phyloP scores from a whole-genome alignment of 2,329 filamentous ascomycete species.

The Aspergillus viridinutans region DNA sequence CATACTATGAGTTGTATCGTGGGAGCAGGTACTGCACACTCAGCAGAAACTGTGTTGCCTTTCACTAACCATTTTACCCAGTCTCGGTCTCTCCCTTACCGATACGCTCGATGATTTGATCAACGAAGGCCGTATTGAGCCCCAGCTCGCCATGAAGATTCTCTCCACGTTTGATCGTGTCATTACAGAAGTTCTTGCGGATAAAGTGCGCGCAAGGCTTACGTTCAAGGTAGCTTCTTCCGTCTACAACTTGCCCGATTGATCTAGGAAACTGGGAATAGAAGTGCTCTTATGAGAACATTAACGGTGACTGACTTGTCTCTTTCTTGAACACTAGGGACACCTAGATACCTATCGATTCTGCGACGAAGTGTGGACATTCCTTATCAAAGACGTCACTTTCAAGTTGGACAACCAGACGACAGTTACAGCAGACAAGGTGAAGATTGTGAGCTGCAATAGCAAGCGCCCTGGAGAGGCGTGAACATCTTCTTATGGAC shows the following conservation, averaged over 20 bases:
- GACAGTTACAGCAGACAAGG: constrained; percentile 76
- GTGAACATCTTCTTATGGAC: constrained; percentile 10
- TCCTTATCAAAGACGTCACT: constrained; percentile 96
- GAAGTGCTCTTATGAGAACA: neutral
- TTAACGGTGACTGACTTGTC: constrained; percentile 12
- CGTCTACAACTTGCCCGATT: neutral
- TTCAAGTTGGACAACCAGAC: constrained; percentile 91
- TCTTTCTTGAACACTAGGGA: constrained; percentile 54
- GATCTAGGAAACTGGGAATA: neutral
- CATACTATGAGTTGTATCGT: constrained; percentile 93
- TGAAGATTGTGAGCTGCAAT: constrained; percentile 98
- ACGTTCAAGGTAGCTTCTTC: constrained; percentile 74
- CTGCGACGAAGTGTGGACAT: constrained; percentile 99
- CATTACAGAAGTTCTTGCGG: constrained; percentile 84
- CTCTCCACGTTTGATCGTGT: constrained; percentile 91
- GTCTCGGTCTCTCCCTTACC: constrained; percentile 87
- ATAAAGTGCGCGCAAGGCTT: constrained; percentile 85
- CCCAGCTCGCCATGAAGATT: constrained; percentile 98
- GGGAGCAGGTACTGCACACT: constrained; percentile 75
- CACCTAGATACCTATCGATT: constrained; percentile 98
- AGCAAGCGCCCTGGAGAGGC: constrained; percentile 70
- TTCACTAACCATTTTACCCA: constrained; percentile 38
- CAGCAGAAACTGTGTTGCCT: neutral
- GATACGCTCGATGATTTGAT: constrained; percentile 98
- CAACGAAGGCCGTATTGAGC: constrained; percentile 89